These are phyloP conservation scores for Piper longum DNA, from an alignment of 164 flowering plant genomes.

Conservation along the genomic window DNA sequence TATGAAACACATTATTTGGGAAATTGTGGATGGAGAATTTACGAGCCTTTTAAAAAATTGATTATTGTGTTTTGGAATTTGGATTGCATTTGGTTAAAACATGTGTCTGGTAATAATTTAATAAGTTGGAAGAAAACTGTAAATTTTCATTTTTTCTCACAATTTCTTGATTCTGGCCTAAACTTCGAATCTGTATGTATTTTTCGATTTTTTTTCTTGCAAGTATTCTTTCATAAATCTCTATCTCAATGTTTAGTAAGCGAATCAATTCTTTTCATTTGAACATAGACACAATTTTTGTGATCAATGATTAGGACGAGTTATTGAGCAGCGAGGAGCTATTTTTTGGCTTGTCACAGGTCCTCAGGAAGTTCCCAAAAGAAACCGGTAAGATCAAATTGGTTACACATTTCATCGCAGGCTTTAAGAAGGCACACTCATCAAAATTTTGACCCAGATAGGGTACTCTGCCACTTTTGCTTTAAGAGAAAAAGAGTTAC, in stretches of 20 bases:
- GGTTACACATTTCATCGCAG: not conserved
- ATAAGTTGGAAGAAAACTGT: too few relatives aligned
- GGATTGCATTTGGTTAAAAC: too few relatives aligned
- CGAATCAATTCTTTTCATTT: not conserved
- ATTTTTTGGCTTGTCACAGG: conserved; percentile 88
- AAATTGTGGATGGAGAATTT: too few relatives aligned
- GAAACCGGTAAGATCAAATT: conserved; percentile 59
- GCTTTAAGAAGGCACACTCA: not conserved
- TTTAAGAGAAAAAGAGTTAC: conserved; percentile 83
- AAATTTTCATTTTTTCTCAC: too few relatives aligned
- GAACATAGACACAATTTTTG: not conserved
- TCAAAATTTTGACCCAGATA: conserved; percentile 34
- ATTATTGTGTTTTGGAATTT: too few relatives aligned
- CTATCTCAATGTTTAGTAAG: not conserved
- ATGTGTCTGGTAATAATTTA: too few relatives aligned
- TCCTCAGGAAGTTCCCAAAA: conserved; percentile 88
- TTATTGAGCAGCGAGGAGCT: conserved; percentile 95
- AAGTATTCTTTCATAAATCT: not conserved
- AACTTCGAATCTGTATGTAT: not conserved
- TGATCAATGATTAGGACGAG: conserved; percentile 60
- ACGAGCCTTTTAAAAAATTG: too few relatives aligned
- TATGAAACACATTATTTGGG: too few relatives aligned
- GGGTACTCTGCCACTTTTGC: conserved; percentile 97
- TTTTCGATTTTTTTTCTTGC: not conserved
- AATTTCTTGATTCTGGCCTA: too few relatives aligned